Percentiles rank a stretch among this genome's conserved stretches.
Conservation (phyloP, 2,329 filamentous ascomycete genomes). For the Metarhizium album region DNA sequence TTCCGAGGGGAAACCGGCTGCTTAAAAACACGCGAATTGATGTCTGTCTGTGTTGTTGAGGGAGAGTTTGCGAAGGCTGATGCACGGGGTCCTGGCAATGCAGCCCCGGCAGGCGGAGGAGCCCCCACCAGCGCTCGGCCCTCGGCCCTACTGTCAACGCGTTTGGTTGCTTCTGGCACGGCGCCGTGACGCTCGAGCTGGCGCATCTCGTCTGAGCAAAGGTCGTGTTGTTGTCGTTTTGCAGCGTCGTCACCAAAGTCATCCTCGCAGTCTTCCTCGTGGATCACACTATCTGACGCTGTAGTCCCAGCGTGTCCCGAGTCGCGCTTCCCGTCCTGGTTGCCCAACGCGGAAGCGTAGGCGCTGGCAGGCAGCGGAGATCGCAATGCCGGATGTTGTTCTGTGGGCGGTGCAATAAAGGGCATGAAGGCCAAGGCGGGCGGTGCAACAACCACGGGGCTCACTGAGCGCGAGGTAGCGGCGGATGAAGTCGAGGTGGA, state of each 20-base stretch:
- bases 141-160: slow-evolving; percentile 4
- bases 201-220: background rate
- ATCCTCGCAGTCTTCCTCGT: slow-evolving; percentile 30
- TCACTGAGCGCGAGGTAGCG: slow-evolving; percentile 12
- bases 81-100: background rate
- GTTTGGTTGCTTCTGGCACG: slow-evolving; percentile 5
- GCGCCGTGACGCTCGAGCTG: background rate
- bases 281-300: slow-evolving; percentile 20
- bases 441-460: slow-evolving; percentile 21
- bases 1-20: slow-evolving; percentile 8
- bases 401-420: slow-evolving; percentile 32
- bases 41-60: background rate
- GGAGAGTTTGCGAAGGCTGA: slow-evolving; percentile 1
- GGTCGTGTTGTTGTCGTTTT: background rate
- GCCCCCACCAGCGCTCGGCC: slow-evolving; percentile 8
- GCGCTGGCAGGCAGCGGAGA: slow-evolving; percentile 7
- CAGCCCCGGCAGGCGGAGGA: slow-evolving; percentile 11
- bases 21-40: background rate
- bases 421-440: slow-evolving; percentile 15
- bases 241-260: slow-evolving; percentile 16
- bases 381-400: slow-evolving; percentile 44
- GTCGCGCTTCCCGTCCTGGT: slow-evolving; percentile 41
- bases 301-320: slow-evolving; percentile 39
- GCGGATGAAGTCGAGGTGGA: slow-evolving; percentile 5
- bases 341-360: slow-evolving; percentile 12